Evolutionary conservation across 139 green algal species (phyloP), one percentile per base, ranked within the genome.

Genomic region (Edaphochlamys debaryana): DNA sequence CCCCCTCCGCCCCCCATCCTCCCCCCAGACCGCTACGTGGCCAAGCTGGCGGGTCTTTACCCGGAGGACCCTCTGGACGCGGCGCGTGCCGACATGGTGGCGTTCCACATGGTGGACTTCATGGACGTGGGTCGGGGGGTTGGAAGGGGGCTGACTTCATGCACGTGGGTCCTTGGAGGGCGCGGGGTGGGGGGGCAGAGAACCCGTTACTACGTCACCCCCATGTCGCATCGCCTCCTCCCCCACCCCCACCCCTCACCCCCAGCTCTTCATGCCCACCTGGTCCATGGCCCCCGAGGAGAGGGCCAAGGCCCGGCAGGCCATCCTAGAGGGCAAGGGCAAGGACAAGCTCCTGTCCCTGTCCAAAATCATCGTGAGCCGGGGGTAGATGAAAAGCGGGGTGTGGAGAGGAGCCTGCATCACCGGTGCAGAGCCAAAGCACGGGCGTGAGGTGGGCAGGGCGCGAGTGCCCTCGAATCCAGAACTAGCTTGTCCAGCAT

Each of bases 41-140:
- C 87, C 48, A 88, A 86, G 72, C 66, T 90, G 71, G 70, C 82
- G 11, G 87, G 82, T 1, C 64, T 87, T 23, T 87, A 87, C 75
- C 86, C 86, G n/a, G 69, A 80, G 56, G 86, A 90, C 77, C 76
- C 81, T 2, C 37, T 67, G 36, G 23, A 84, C 45, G 78, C 78
- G 34, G 78, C 78, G 17, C 36, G 69, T 48, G 78, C 66, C 19
- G 78, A 84, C 66, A 66, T 77, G 48, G 78, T 64, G 6, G 45
- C 22, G 4, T 75, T 75, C 77, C 64, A 42, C 8, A 20, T 74
- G 64, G 15, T 32, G 1, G 77, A 83, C 66, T 38, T 75, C 1
- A 45, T 13, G 64, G 77, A 83, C 15, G 77, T 83, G 48, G 2
- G 77, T 64, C 8, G 17, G 2, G 8, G 9, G 15, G 7, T 15